phyloP scores from a whole-genome alignment of 2,329 filamentous ascomycete species.

The Pseudogymnoascus pannorum region DNA sequence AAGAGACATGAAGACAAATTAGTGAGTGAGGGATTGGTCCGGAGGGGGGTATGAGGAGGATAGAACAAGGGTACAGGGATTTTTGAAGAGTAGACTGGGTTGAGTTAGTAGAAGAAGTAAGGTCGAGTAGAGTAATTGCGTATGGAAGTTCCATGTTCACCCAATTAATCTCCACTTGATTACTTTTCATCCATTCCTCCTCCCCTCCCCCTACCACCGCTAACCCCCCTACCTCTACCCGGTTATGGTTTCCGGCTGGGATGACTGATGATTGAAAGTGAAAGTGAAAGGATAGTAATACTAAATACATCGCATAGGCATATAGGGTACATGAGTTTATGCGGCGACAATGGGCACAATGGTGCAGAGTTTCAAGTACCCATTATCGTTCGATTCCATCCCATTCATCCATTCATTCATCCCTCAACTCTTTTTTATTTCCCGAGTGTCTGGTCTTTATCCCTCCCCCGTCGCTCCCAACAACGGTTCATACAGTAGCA shows the following conservation, averaged over 20 bases:
- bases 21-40: background rate
- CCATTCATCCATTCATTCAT: no score
- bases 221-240: background rate
- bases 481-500: no score
- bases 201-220: background rate
- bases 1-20: background rate
- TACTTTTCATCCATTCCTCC: background rate
- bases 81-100: background rate
- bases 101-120: no score
- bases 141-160: background rate
- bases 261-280: no score
- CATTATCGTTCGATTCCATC: no score
- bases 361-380: background rate
- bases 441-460: background rate
- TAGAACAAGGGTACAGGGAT: background rate
- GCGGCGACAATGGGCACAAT: background rate
- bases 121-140: background rate
- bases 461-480: background rate
- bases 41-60: background rate
- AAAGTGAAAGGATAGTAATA: no score
- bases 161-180: constrained; percentile 1
- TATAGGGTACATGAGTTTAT: background rate
- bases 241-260: background rate
- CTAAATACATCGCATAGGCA: background rate
- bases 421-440: background rate